Percentiles rank a stretch among this genome's conserved stretches.
These are phyloP conservation scores for Aspergillus tubingensis DNA, from an alignment of 2,329 filamentous ascomycete genomes.

Conservation along the genomic window DNA sequence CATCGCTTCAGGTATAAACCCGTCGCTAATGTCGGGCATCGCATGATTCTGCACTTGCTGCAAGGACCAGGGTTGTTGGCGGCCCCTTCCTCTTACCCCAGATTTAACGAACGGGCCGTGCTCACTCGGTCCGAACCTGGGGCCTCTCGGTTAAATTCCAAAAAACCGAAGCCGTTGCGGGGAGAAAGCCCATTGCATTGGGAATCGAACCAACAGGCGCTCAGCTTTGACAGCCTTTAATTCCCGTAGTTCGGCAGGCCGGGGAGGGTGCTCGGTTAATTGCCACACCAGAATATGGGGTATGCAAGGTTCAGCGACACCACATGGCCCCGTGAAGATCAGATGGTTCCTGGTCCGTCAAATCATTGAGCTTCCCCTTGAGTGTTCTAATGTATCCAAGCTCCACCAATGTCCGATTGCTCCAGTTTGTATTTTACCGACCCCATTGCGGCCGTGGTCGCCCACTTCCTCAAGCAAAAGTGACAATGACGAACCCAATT, in stretches of 20 bases:
- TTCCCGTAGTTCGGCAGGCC: neutral
- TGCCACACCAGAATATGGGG: neutral
- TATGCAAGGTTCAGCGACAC: conserved; percentile 2
- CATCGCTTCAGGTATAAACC: neutral
- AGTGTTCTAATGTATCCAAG: neutral
- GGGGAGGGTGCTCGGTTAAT: conserved; percentile 1
- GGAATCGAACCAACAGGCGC: neutral
- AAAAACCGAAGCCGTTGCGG: conserved; percentile 2
- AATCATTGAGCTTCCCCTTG: neutral
- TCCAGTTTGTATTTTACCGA: conserved; percentile 3
- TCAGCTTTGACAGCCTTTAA: neutral
- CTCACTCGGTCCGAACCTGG: conserved; percentile 1
- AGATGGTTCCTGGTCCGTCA: neutral
- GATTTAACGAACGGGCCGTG: neutral
- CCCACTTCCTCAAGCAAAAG: neutral
- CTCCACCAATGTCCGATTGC: neutral
- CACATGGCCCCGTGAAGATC: conserved; percentile 5
- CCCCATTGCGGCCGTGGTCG: neutral
- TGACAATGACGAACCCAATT: neutral
- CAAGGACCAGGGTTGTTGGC: neutral
- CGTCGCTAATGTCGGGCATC: neutral
- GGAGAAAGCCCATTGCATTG: neutral
- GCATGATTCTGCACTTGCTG: neutral
- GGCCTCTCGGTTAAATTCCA: conserved; percentile 1
- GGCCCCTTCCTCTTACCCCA: neutral